A percentile compares a stretch with the other conserved stretches of the same genome.
Conservation (phyloP, 176 grass and related monocot genomes). For the maize (Zea mays) region Zm-B73-REFERENCE-NAM-5.0 NC_050102.1:103886501-103887000, state of each 20-base stretch:
- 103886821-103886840: background rate
- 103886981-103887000: too few relatives aligned
- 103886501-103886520: slow-evolving; percentile 66
- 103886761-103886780: background rate
- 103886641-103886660: background rate
- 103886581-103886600: background rate
- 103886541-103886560: slow-evolving; percentile 69
- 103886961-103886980: too few relatives aligned
- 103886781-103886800: background rate
- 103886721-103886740: background rate
- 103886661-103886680: background rate
- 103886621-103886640: background rate
- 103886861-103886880: background rate
- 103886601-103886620: background rate
- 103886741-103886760: background rate
- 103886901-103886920: too few relatives aligned
- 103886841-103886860: background rate
- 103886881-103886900: background rate
- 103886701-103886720: background rate
- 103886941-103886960: too few relatives aligned
- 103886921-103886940: too few relatives aligned
- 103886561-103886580: slow-evolving; percentile 85
- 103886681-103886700: background rate
- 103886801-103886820: background rate
- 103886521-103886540: slow-evolving; percentile 75